Base-by-base conservation (phyloP, 345 rosid species). In the Corchorus olitorius region DNA sequence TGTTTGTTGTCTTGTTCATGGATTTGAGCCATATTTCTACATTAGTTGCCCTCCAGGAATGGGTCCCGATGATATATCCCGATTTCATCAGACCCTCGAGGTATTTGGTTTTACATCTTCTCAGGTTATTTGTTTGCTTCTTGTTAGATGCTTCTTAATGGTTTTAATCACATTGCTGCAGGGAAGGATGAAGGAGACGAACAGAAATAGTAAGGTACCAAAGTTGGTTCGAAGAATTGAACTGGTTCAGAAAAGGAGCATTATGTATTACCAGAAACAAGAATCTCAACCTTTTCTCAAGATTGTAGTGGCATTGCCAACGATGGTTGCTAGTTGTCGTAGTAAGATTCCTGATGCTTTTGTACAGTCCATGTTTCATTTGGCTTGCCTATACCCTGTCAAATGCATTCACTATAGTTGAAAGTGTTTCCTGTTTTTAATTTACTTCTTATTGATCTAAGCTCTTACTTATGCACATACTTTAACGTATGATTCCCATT, bases 1-100 rank as follows among this genome's bases (percentile, higher is more conserved):
- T 83, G 98, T 96, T 64, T 96, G 98, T 84, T 96, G 98, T 87
- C 78, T 78, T 75, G 97, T 91, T 77, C 99, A 96, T 86, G 98
- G 99, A 39, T 96, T 96, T 75, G 97, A 96, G 87, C 99, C 97
- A 1, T 96, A 96, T 85, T 92, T 96, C 84, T 96, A 93, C 79
- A 90, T 93, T 72, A 84, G 86, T 76, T 92, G 97, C 80, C 98
- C 97, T 81, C 84, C 84, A 3, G 99, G 97, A 75, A 93, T 93
- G 97, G 97, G 92, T 1, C 94, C 97, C 2, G 99, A 93, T 80
- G 98, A 91, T 78, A 92, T 93, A 15, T 93, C 98, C 35, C 86
- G 54, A 54, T 89, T 96, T 83, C 97, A 90, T 79, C 88, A 88
- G 65, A 77, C 41, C 82, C 98, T 96, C 46, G 99, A 96, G 99